Evolutionary conservation across 345 rosid species (phyloP).

Genomic region (Lepidium africanum): DNA sequence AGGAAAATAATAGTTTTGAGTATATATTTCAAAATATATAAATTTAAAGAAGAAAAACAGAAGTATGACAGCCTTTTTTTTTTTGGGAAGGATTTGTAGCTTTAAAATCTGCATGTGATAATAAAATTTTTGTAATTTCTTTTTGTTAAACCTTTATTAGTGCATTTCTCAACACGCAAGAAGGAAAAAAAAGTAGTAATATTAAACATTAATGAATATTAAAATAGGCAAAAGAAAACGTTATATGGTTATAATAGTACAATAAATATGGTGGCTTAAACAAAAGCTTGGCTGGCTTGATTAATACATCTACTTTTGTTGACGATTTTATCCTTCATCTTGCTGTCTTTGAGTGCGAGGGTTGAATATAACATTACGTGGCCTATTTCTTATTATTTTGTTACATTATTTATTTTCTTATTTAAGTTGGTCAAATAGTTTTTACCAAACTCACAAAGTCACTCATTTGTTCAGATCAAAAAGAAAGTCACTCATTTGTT

Average conservation of each 20-base stretch:
- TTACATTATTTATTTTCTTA: too few species aligned
- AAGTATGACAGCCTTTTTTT: constrained; percentile 18
- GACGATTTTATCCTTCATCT: constrained; percentile 2
- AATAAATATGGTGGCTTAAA: constrained; percentile 16
- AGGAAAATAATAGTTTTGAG: too few species aligned
- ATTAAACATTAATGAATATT: too few species aligned
- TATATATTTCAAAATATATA: too few species aligned
- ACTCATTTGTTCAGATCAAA: too few species aligned
- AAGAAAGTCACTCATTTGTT: too few species aligned
- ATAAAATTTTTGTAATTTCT: not conserved
- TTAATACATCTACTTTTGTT: not conserved
- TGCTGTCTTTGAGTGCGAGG: constrained; percentile 11
- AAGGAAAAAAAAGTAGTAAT: not conserved
- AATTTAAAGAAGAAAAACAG: too few species aligned
- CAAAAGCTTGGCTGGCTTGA: constrained; percentile 27
- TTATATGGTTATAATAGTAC: not conserved
- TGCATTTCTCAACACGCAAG: not conserved
- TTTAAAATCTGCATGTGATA: not conserved
- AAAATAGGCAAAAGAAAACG: not conserved
- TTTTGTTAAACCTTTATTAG: not conserved
- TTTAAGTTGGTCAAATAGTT: too few species aligned
- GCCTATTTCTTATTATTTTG: too few species aligned
- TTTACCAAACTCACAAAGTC: too few species aligned
- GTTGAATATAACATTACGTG: too few species aligned
- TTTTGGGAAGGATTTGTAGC: constrained; percentile 2